phyloP scores from a whole-genome alignment of 2,329 filamentous ascomycete species.

The Microcera coccophila region DNA sequence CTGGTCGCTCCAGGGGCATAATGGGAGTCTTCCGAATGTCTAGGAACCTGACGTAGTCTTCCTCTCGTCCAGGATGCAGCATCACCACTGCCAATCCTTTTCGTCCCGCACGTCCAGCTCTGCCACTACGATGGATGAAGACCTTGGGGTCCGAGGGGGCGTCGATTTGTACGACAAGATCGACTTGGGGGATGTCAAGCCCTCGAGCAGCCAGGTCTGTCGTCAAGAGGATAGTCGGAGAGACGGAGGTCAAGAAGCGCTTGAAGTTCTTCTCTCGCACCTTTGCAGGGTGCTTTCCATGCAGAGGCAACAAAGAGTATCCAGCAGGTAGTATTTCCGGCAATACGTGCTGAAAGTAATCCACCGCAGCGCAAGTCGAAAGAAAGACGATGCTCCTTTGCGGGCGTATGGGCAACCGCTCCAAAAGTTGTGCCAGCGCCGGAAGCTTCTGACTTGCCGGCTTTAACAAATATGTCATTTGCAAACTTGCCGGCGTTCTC shows the following conservation, averaged over 20 bases:
- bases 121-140: conserved; percentile 88
- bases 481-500: conserved; percentile 84
- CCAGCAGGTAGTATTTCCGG: conserved; percentile 65
- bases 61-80: conserved; percentile 78
- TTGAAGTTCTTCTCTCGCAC: conserved; percentile 85
- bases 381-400: conserved; percentile 88
- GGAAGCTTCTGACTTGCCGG: conserved; percentile 78
- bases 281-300: conserved; percentile 87
- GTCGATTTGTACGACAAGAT: conserved; percentile 86
- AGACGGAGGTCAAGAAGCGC: conserved; percentile 70
- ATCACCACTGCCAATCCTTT: conserved; percentile 82
- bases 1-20: conserved; percentile 54
- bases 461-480: conserved; percentile 78
- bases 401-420: conserved; percentile 65
- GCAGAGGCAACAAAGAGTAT: conserved; percentile 73
- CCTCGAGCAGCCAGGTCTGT: conserved; percentile 90
- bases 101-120: conserved; percentile 84
- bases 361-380: conserved; percentile 89
- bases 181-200: conserved; percentile 86
- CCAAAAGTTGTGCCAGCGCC: conserved; percentile 65
- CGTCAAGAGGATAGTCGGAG: conserved; percentile 78
- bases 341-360: conserved; percentile 84
- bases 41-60: conserved; percentile 85
- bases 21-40: conserved; percentile 85
- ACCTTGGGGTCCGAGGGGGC: conserved; percentile 82